Evolutionary conservation across 257 asterid genomes (phyloP).

Genomic region (Nicotiana otophora): DNA sequence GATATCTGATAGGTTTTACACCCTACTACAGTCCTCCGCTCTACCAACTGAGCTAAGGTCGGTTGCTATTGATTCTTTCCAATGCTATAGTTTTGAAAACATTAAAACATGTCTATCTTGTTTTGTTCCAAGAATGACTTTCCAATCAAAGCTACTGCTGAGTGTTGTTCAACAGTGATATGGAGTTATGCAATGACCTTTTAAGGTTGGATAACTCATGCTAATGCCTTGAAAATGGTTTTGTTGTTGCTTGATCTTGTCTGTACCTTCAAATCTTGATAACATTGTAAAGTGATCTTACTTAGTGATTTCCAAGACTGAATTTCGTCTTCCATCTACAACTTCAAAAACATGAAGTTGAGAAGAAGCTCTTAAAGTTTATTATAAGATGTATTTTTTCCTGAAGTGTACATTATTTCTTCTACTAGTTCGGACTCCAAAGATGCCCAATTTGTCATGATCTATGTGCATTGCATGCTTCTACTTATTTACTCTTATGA

Average conservation of each 20-base stretch:
- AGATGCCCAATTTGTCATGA: not conserved
- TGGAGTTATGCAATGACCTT: not conserved
- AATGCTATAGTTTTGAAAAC: not conserved
- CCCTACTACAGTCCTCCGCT: not conserved
- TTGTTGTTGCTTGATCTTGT: not conserved
- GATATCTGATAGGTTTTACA: not conserved
- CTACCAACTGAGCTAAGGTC: slow-evolving; percentile 2
- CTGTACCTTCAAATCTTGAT: not conserved
- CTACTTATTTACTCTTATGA: not conserved
- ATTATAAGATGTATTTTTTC: not conserved
- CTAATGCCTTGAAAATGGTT: not conserved
- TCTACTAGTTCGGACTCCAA: not conserved
- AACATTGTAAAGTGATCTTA: not conserved
- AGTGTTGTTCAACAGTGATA: not conserved
- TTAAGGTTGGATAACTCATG: not conserved
- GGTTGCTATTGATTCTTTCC: not conserved
- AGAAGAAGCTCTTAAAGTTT: not conserved
- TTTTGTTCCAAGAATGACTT: not conserved
- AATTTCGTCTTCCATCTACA: not conserved
- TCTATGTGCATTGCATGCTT: not conserved
- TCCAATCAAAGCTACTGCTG: not conserved
- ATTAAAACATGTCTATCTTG: not conserved
- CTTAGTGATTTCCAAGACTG: not conserved
- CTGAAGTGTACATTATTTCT: not conserved
- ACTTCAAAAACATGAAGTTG: not conserved